Evolutionary conservation across 768 basidiomycete genomes (phyloP), one percentile per base, ranked within the genome.

Genomic region (Naematelia encephala): DNA sequence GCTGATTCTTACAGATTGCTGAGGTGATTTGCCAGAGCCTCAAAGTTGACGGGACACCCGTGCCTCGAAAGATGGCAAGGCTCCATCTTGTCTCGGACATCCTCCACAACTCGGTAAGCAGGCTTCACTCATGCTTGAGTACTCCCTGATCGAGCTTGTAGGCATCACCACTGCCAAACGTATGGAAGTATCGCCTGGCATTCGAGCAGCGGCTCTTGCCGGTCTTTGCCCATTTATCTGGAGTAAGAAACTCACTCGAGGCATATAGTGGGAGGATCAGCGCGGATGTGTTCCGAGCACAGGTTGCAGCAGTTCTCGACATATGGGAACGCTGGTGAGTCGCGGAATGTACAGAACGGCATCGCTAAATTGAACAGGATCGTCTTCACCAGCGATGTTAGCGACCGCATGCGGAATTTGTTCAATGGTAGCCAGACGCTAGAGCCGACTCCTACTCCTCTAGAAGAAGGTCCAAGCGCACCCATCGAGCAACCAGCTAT

Each of bases 11-110:
- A 2, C 63, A 97, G 93, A 84, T 99, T 30, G 85, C 86, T 4
- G 91, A 97, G 64, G 84, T 94, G 66, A 90, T 99, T 66, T 84
- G 93, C 25, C 82, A 88, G 14, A 97, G 96, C 4, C 79, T 98
- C 8, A 81, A 89, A 23, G 86, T 98, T 19, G 90, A 91, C 64
- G 81, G 85, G n/a, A 99, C 96, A 0, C 86, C 96, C 0, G 91
- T 98, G n/a, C 96, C 96, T 55, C 86, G 93, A 67, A 99, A 99
- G 77, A 85, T 98, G 55, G 90, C 96, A 23, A 87, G 96, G 23
- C 82, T 99, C 25, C 87, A 97, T 79, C 82, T 99, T 59, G 90
- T 98, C 54, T 97, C 93, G 73, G 96, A 99, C 74, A 97, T 99
- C 63, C 82, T 99, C 45, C 93, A 97, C 78, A 99, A 99, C 76